A percentile compares a stretch with the other conserved stretches of the same genome.
Evolutionary conservation across 257 asterid genomes (phyloP).

Genomic region (Agastache rugosa): DNA sequence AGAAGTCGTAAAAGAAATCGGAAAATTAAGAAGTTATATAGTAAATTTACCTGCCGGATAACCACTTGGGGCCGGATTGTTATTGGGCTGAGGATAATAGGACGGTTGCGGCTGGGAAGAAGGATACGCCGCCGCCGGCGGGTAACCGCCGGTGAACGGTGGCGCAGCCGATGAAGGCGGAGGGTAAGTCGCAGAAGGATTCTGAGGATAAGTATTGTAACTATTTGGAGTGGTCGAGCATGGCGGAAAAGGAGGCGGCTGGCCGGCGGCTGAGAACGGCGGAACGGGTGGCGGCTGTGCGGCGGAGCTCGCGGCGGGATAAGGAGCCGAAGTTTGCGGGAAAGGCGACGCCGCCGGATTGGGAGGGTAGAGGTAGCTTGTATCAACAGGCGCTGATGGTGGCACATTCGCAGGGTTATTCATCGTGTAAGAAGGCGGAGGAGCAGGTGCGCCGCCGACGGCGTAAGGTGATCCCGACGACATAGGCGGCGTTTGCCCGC

Average conservation of each 20-base stretch:
- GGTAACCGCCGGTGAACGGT: conserved; percentile 36
- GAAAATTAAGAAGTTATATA: no score
- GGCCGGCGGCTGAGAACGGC: conserved; percentile 33
- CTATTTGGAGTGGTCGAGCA: background rate
- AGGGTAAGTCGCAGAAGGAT: conserved; percentile 23
- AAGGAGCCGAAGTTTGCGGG: conserved; percentile 41
- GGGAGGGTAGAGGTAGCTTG: conserved; percentile 39
- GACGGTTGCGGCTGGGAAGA: conserved; percentile 9
- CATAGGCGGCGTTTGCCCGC: conserved; percentile 36
- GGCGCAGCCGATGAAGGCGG: background rate
- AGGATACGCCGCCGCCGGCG: conserved; percentile 25
- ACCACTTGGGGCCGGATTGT: conserved; percentile 37
- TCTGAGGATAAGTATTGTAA: background rate
- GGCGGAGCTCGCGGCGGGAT: conserved; percentile 32
- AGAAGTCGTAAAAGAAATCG: no score
- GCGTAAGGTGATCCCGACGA: background rate
- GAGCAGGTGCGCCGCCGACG: background rate
- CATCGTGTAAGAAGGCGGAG: conserved; percentile 15
- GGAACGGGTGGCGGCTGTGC: conserved; percentile 46
- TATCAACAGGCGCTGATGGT: conserved; percentile 13
- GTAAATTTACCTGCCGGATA: conserved; percentile 43
- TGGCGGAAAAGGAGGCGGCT: conserved; percentile 33
- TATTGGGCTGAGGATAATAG: conserved; percentile 32
- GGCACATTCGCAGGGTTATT: no score
- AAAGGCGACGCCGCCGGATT: conserved; percentile 28